Conservation (phyloP, 2,329 filamentous ascomycete species). For the Claviceps sp. region DNA sequence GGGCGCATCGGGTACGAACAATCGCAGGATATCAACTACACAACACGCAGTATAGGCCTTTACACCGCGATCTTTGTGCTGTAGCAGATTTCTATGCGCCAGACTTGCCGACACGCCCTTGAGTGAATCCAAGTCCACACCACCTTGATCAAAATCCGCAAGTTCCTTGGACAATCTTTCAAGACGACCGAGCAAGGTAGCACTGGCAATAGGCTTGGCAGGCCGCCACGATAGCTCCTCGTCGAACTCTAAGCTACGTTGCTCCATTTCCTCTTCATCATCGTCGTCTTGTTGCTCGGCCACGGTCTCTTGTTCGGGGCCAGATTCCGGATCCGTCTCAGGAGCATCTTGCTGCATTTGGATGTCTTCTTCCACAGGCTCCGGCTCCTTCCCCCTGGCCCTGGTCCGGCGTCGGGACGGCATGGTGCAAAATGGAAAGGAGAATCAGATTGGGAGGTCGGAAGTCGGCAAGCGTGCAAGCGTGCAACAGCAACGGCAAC, state of each 20-base stretch:
- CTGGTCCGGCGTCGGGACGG: constrained; percentile 24
- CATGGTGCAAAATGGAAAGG: constrained; percentile 15
- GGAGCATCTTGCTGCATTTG: constrained; percentile 7
- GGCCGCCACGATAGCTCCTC: constrained; percentile 83
- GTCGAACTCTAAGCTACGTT: constrained; percentile 56
- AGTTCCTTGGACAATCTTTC: constrained; percentile 74
- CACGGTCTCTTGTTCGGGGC: constrained; percentile 2
- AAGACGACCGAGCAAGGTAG: constrained; percentile 68
- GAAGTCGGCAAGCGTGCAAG: background rate
- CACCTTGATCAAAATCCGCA: constrained; percentile 74
- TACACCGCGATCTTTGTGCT: constrained; percentile 88
- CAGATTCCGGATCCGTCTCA: constrained; percentile 8
- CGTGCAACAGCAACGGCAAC: background rate
- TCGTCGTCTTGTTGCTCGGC: constrained; percentile 3
- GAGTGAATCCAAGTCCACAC: constrained; percentile 70
- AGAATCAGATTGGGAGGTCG: constrained; percentile 5
- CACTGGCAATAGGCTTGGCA: constrained; percentile 75
- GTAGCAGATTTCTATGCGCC: constrained; percentile 65
- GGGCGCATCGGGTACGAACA: constrained; percentile 90
- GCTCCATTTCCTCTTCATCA: constrained; percentile 6
- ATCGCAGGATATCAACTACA: constrained; percentile 80
- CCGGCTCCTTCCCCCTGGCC: constrained; percentile 17
- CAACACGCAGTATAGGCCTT: constrained; percentile 81
- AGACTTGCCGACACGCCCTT: constrained; percentile 74
- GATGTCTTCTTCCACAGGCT: constrained; percentile 16